A percentile compares a stretch with the other conserved stretches of the same genome.
Conservation (phyloP, 106 monocot species). For the Dendrobium officinale region DNA sequence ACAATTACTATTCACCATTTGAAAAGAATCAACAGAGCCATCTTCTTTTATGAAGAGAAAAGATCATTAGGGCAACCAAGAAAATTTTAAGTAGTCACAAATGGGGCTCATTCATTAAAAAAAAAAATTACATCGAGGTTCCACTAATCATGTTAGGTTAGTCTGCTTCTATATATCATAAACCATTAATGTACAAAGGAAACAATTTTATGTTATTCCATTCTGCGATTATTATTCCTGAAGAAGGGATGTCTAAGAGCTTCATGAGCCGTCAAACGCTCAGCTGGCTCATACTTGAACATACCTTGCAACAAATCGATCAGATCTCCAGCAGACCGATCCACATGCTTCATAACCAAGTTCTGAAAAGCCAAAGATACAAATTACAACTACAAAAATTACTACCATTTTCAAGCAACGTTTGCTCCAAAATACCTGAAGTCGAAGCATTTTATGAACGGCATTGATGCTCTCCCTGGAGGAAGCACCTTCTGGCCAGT, state of each 20-base stretch:
- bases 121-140: too few relatives aligned
- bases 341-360: constrained; percentile 48
- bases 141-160: too few relatives aligned
- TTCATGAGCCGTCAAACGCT: constrained; percentile 37
- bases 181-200: too few relatives aligned
- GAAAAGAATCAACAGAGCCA: too few relatives aligned
- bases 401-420: background rate
- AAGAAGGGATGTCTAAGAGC: constrained; percentile 64
- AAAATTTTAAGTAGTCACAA: too few relatives aligned
- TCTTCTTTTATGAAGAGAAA: too few relatives aligned
- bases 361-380: constrained; percentile 22
- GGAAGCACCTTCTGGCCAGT: constrained; percentile 70
- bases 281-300: constrained; percentile 38
- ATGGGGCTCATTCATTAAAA: too few relatives aligned
- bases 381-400: background rate
- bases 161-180: too few relatives aligned
- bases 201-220: background rate
- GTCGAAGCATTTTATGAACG: constrained; percentile 49
- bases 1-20: too few relatives aligned
- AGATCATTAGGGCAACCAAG: too few relatives aligned
- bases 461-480: constrained; percentile 63
- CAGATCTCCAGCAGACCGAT: constrained; percentile 52
- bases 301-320: constrained; percentile 51
- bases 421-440: constrained; percentile 31
- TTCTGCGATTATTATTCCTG: background rate